A percentile compares a stretch with the other conserved stretches of the same genome.
Evolutionary conservation across 1,284 basidiomycete genomes (phyloP).

Genomic region (Puccinia horiana): DNA sequence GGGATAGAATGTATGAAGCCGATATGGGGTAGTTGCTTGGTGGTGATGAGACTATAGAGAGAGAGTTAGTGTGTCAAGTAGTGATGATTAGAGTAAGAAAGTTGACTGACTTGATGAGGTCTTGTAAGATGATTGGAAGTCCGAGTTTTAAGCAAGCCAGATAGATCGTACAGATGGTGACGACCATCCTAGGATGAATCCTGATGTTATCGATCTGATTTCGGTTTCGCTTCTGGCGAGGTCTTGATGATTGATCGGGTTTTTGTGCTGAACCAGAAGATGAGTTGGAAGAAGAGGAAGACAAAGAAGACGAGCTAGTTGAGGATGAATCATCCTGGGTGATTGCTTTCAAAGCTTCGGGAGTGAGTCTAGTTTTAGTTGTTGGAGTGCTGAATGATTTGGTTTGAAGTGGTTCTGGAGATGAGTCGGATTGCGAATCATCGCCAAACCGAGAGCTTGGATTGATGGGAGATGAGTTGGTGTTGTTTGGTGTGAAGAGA

Average conservation of each 20-base stretch:
- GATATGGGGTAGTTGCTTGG: constrained; percentile 41
- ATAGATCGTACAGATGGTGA: constrained; percentile 34
- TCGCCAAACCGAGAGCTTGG: background rate
- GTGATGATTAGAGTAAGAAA: background rate
- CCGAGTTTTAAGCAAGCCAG: constrained; percentile 38
- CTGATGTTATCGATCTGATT: background rate
- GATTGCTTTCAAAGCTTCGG: constrained; percentile 35
- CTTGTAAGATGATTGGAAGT: constrained; percentile 44
- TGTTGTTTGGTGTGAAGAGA: background rate
- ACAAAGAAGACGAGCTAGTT: constrained; percentile 1
- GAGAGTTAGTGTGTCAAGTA: background rate
- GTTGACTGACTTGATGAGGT: constrained; percentile 34
- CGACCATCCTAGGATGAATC: constrained; percentile 21
- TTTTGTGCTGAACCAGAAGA: background rate
- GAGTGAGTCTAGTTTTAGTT: constrained; percentile 15
- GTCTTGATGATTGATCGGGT: background rate
- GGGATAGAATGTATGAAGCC: constrained; percentile 31
- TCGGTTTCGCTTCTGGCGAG: background rate
- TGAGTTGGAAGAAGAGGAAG: background rate
- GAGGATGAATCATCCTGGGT: constrained; percentile 25
- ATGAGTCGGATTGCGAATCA: background rate
- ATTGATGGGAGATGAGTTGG: background rate
- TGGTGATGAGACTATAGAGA: constrained; percentile 22
- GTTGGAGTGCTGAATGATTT: background rate
- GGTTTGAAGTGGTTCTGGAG: background rate